Evolutionary conservation across 2,329 filamentous ascomycete genomes (phyloP).

Genomic region (Geoglossum cookeanum): DNA sequence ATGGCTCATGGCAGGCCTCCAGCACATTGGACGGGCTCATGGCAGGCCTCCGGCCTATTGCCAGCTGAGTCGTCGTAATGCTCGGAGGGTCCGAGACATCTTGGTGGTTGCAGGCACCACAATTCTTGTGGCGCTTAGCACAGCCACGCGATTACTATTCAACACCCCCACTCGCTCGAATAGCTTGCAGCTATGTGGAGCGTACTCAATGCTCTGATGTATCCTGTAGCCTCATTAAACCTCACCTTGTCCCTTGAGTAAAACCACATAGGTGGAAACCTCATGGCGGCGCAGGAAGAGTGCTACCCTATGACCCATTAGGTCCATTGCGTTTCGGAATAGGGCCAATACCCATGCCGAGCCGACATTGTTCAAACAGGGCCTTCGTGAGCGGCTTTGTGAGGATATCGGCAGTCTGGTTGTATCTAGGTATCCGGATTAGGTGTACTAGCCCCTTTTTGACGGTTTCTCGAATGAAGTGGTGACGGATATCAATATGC

Average conservation of each 20-base stretch:
- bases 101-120: too few relatives aligned
- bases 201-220: neutral
- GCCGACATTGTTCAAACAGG: neutral
- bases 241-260: neutral
- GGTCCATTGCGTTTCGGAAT: too few relatives aligned
- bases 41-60: too few relatives aligned
- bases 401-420: neutral
- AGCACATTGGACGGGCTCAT: too few relatives aligned
- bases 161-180: neutral
- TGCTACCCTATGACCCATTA: neutral
- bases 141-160: too few relatives aligned
- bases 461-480: slow-evolving; percentile 5
- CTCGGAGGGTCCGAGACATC: too few relatives aligned
- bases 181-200: neutral
- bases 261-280: neutral
- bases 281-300: neutral
- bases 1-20: too few relatives aligned
- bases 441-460: slow-evolving; percentile 3
- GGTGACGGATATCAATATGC: slow-evolving; percentile 8
- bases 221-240: neutral
- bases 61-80: too few relatives aligned
- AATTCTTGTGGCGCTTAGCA: too few relatives aligned
- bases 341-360: neutral
- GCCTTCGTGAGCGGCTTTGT: neutral
- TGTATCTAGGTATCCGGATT: neutral